Conservation (phyloP, 345 rosid genomes). For the Rhizophora mangle region DNA sequence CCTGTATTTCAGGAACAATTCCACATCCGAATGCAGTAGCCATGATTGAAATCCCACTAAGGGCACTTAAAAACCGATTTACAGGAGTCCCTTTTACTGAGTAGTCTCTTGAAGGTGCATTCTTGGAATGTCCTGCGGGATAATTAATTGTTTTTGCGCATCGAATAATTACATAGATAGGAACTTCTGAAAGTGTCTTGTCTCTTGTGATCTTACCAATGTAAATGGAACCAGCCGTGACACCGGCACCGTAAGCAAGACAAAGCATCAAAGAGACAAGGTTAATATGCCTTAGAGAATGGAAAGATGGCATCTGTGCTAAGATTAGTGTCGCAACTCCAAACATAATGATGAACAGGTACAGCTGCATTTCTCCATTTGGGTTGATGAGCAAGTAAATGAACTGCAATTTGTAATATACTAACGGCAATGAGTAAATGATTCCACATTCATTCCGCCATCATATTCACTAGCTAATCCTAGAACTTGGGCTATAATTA, state of each 20-base stretch:
- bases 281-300: slow-evolving; percentile 56
- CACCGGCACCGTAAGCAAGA: slow-evolving; percentile 45
- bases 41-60: slow-evolving; percentile 49
- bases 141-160: not conserved
- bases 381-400: slow-evolving; percentile 42
- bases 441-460: not conserved
- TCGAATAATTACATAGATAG: not conserved
- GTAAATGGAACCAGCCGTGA: slow-evolving; percentile 37
- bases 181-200: not conserved
- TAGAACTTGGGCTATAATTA: no score
- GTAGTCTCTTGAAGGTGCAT: slow-evolving; percentile 44
- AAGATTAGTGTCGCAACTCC: slow-evolving; percentile 31
- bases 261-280: slow-evolving; percentile 45
- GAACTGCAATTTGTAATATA: slow-evolving; percentile 32
- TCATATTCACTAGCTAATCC: no score
- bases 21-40: slow-evolving; percentile 51
- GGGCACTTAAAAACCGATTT: slow-evolving; percentile 33
- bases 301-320: slow-evolving; percentile 67
- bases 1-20: slow-evolving; percentile 69
- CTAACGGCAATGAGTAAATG: not conserved
- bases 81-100: slow-evolving; percentile 31
- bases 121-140: slow-evolving; percentile 39
- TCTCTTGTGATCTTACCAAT: slow-evolving; percentile 29
- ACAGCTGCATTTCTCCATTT: slow-evolving; percentile 45
- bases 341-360: slow-evolving; percentile 48